Evolutionary conservation across 192 early-diverging fungal genomes (phyloP).

Genomic region (Linnemannia elongata): DNA sequence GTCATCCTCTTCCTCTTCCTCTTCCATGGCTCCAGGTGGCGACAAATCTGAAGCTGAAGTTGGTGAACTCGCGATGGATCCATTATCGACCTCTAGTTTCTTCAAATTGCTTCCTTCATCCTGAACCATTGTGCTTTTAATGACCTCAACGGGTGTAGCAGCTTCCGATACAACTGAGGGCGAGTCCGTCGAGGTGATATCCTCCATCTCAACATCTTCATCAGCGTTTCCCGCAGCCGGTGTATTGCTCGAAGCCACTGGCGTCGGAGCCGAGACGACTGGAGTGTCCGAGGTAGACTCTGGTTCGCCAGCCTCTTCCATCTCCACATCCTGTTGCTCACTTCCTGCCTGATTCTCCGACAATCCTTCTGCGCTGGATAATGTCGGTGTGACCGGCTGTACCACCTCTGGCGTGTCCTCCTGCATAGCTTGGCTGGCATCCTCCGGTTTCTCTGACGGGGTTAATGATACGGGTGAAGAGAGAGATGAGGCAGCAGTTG

Average conservation of each 20-base stretch:
- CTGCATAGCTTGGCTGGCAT: background rate
- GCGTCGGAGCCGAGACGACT: background rate
- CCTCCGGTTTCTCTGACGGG: slow-evolving; percentile 11
- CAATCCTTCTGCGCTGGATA: background rate
- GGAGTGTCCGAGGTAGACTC: background rate
- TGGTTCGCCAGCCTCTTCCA: slow-evolving; percentile 28
- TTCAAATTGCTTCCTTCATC: background rate
- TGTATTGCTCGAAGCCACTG: background rate
- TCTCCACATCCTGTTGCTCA: slow-evolving; percentile 34
- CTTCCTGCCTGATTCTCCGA: background rate
- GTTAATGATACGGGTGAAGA: slow-evolving; percentile 13
- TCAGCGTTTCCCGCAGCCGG: background rate
- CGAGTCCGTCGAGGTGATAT: slow-evolving; percentile 6
- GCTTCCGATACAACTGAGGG: background rate
- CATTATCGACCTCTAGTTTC: background rate
- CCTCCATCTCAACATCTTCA: slow-evolving; percentile 42
- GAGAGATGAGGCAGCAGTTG: slow-evolving; percentile 10
- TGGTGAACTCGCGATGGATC: slow-evolving; percentile 5
- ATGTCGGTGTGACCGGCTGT: background rate
- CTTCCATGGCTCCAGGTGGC: slow-evolving; percentile 31
- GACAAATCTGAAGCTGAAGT: slow-evolving; percentile 30
- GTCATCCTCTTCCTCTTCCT: slow-evolving; percentile 22
- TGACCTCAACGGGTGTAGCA: no score
- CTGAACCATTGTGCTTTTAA: background rate
- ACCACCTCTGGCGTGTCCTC: background rate